Conservation (phyloP, 106 monocot species). For the Allium fistulosum region DNA sequence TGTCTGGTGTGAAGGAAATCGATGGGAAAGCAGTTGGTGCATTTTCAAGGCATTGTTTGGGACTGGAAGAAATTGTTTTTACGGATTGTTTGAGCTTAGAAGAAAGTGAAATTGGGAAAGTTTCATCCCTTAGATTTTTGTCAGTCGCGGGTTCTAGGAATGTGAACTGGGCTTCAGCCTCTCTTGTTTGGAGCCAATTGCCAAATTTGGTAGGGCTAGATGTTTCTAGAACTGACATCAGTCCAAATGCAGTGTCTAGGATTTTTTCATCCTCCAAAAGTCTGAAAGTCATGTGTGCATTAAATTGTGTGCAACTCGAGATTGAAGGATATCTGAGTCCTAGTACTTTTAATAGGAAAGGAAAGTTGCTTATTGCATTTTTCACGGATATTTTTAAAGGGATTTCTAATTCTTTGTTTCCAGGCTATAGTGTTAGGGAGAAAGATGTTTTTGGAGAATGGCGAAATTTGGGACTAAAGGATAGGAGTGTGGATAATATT, state of each 20-base stretch:
- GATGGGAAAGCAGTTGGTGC: constrained; percentile 9
- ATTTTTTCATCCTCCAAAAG: constrained; percentile 53
- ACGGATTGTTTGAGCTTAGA: constrained; percentile 12
- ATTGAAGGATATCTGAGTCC: constrained; percentile 36
- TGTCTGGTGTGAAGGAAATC: constrained; percentile 12
- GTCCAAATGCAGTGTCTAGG: constrained; percentile 33
- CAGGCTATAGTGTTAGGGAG: not conserved
- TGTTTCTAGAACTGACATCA: constrained; percentile 78
- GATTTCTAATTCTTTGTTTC: constrained; percentile 37
- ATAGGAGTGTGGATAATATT: constrained; percentile 41
- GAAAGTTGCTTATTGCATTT: constrained; percentile 48
- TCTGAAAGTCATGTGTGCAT: constrained; percentile 57
- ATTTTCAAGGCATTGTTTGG: constrained; percentile 11
- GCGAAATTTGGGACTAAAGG: constrained; percentile 5
- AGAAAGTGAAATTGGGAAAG: constrained; percentile 9
- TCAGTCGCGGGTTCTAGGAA: constrained; percentile 10
- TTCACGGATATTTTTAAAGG: constrained; percentile 61
- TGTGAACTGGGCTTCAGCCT: constrained; percentile 12
- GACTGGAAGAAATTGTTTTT: constrained; percentile 10
- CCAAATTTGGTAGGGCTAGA: constrained; percentile 45
- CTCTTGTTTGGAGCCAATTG: constrained; percentile 11
- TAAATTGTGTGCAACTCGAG: constrained; percentile 59
- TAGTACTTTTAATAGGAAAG: constrained; percentile 28
- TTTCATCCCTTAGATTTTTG: constrained; percentile 12
- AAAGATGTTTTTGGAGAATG: constrained; percentile 4